These are phyloP conservation scores for Colletotrichum cordylinicola DNA, from an alignment of 2,329 filamentous ascomycete genomes.

Conservation along the genomic window DNA sequence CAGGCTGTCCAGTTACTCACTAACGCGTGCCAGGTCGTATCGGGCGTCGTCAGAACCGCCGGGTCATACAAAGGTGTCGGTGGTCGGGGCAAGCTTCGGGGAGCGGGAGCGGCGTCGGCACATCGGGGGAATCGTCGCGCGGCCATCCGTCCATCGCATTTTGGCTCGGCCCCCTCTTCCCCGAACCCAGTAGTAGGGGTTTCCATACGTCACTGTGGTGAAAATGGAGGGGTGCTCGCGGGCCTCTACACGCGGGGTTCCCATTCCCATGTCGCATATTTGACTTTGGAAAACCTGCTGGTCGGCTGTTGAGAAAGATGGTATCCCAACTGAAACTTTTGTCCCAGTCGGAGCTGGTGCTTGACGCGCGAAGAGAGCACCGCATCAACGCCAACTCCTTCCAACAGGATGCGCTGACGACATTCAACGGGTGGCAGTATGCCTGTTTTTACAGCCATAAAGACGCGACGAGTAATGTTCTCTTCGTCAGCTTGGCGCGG, in stretches of 20 bases:
- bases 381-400: slow-evolving; percentile 20
- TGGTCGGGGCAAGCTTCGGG: slow-evolving; percentile 6
- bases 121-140: slow-evolving; percentile 13
- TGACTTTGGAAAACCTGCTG: not conserved
- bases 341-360: not conserved
- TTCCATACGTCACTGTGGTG: slow-evolving; percentile 7
- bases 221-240: not conserved
- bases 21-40: not conserved
- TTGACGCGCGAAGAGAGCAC: slow-evolving; percentile 14
- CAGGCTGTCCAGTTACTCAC: not conserved
- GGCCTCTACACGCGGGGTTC: not conserved
- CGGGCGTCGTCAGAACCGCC: slow-evolving; percentile 8
- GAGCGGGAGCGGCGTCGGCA: not conserved
- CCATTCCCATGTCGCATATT: not conserved
- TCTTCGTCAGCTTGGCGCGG: slow-evolving; percentile 8
- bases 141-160: not conserved
- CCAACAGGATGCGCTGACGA: slow-evolving; percentile 17
- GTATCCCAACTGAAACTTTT: not conserved
- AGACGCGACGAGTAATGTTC: not conserved
- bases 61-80: not conserved
- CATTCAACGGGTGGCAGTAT: slow-evolving; percentile 18
- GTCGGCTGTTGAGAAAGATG: not conserved
- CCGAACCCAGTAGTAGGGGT: not conserved
- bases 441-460: slow-evolving; percentile 12
- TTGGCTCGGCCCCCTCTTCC: slow-evolving; percentile 4